Conservation (phyloP, 768 basidiomycete species). For the Boletus edulis region DNA sequence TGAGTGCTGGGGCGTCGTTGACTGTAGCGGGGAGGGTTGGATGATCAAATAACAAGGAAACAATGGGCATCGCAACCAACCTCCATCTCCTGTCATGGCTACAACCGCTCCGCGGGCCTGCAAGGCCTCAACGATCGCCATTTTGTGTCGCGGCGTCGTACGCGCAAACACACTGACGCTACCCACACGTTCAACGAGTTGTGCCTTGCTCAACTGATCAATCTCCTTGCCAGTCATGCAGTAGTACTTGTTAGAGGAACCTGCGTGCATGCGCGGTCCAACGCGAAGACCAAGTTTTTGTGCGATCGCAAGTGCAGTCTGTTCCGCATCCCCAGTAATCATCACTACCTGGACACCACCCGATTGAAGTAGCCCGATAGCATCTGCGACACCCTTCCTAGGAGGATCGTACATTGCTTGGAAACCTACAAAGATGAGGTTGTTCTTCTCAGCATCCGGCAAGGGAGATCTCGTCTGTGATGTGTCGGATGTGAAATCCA, state of each 20-base stretch:
- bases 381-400: constrained; percentile 87
- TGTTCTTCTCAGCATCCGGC: constrained; percentile 40
- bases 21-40: constrained; percentile 39
- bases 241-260: constrained; percentile 27
- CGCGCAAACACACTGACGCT: constrained; percentile 87
- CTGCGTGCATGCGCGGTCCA: constrained; percentile 40
- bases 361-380: constrained; percentile 73
- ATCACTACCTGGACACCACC: constrained; percentile 96
- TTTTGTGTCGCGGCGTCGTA: constrained; percentile 96
- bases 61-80: constrained; percentile 48
- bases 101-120: constrained; percentile 87
- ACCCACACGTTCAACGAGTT: constrained; percentile 81
- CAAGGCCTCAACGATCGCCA: constrained; percentile 95
- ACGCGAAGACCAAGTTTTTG: constrained; percentile 79
- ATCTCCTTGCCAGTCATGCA: constrained; percentile 81
- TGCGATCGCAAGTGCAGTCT: constrained; percentile 88
- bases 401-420: constrained; percentile 97
- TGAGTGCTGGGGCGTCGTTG: constrained; percentile 95
- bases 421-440: constrained; percentile 88
- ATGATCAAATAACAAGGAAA: not conserved
- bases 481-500: constrained; percentile 35
- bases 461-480: constrained; percentile 29
- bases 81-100: constrained; percentile 97
- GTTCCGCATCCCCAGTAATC: constrained; percentile 95
- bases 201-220: constrained; percentile 77